Conservation (phyloP, 495 filamentous ascomycete genomes). For the Annulohypoxylon nitens region DNA sequence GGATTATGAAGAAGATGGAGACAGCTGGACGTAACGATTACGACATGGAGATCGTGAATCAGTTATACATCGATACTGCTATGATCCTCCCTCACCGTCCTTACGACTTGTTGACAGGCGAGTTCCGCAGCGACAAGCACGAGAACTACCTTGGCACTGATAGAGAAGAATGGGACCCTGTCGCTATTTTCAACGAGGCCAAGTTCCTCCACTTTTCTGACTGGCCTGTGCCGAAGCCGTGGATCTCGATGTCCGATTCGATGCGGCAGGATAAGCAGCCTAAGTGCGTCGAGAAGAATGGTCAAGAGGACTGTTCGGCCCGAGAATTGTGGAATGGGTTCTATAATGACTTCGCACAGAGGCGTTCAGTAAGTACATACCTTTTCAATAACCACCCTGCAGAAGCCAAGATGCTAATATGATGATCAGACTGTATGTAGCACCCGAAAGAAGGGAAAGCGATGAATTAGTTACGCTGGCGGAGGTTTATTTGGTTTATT, state of each 20-base stretch:
- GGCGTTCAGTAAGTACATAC: conserved; percentile 66
- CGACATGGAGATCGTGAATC: conserved; percentile 82
- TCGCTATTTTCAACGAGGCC: conserved; percentile 71
- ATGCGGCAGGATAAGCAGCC: conserved; percentile 70
- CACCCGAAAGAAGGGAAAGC: conserved; percentile 37
- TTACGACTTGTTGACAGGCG: conserved; percentile 77
- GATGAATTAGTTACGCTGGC: conserved; percentile 18
- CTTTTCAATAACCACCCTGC: background rate
- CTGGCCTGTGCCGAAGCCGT: conserved; percentile 85
- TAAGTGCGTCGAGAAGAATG: conserved; percentile 58
- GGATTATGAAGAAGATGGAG: conserved; percentile 64
- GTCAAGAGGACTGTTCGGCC: conserved; percentile 68
- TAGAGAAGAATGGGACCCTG: conserved; percentile 76
- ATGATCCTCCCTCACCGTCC: conserved; percentile 80
- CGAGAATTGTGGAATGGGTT: conserved; percentile 77
- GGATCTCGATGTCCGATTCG: conserved; percentile 72
- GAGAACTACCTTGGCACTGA: conserved; percentile 71
- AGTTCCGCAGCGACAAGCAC: conserved; percentile 75
- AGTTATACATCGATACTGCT: conserved; percentile 73
- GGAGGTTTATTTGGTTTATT: conserved; percentile 8
- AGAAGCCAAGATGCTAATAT: conserved; percentile 33
- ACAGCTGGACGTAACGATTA: conserved; percentile 60
- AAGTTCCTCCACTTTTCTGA: conserved; percentile 87
- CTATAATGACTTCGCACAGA: conserved; percentile 74
- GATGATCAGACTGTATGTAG: conserved; percentile 42